phyloP scores from a whole-genome alignment of 2,329 filamentous ascomycete species.

The Venturia effusa region DNA sequence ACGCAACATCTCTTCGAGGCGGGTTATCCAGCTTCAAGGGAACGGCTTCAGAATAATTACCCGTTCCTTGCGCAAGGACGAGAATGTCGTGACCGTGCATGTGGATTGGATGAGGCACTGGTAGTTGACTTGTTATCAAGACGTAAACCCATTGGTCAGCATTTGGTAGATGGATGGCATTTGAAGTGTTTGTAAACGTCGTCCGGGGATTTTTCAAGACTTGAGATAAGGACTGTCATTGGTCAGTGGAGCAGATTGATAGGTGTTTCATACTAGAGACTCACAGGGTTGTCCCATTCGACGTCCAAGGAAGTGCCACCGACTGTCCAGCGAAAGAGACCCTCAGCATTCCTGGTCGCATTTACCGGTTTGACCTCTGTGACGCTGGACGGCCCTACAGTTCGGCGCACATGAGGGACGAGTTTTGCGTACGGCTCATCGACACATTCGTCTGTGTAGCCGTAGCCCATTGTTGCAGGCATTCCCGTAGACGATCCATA shows the following conservation, averaged over 20 bases:
- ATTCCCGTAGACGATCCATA: conserved; percentile 4
- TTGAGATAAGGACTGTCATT: not conserved
- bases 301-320: conserved; percentile 8
- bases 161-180: conserved; percentile 15
- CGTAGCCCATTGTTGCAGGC: not conserved
- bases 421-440: conserved; percentile 6
- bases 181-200: conserved; percentile 21
- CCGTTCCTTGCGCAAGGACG: conserved; percentile 8
- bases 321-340: conserved; percentile 14
- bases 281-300: conserved; percentile 8
- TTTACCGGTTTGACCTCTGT: not conserved
- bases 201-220: not conserved
- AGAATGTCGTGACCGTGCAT: conserved; percentile 13
- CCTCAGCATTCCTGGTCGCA: not conserved
- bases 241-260: not conserved
- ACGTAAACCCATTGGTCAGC: conserved; percentile 10
- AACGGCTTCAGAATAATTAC: not conserved
- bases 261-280: too few species aligned
- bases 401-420: not conserved
- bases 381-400: conserved; percentile 1
- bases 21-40: conserved; percentile 9
- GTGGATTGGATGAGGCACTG: conserved; percentile 12
- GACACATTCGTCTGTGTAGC: not conserved
- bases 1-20: conserved; percentile 6
- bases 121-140: not conserved